Base-by-base conservation (phyloP, 225 moss, liverwort and hornwort genomes). In the Pleurozium schreberi region DNA sequence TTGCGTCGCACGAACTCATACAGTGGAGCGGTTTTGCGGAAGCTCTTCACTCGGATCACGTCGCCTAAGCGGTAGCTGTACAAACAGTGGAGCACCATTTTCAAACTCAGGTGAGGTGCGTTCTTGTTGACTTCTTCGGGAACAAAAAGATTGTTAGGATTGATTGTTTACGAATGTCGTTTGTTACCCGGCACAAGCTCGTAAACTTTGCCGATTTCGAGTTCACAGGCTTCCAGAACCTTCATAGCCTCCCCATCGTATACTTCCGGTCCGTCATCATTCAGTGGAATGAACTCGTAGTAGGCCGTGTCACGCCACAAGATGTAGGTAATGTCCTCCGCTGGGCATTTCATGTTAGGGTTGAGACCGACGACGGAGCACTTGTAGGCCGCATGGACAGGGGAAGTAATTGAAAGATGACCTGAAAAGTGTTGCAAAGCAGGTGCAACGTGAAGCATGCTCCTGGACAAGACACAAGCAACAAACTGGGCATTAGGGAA, bases 11-110 rank as follows among this genome's bases (percentile, higher is more conserved):
- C 93, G 84, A 96, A 96, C 71, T 95, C 93, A 45, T 93, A 93
- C 55, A 58, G 88, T 36, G 95, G 96, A 55, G 92, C 66, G 18
- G 91, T 87, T 71, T 95, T 96, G 81, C 94, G 93, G 84, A 92
- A 97, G 45, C 95, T 89, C 77, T 61, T 26, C 83, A 96, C 92
- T 89, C 93, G 94, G 34, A 98, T 84, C 64, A 98, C 92, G 75
- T 98, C 97, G 67, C 97, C 96, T 38, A 97, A 82, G 50, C 95
- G 92, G 84, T 95, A 97, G 66, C 98, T 94, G 77, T 93, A 97
- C 62, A 96, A 83, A 70, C 97, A 97, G n/a, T 98, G 91, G 60
- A 61, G 66, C 86, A 33, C 53, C 75, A 40, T 20, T 38, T 88
- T 43, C 53, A 76, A 87, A 50, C 66, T 84, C 50, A 60, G 25